Conservation (phyloP, 495 filamentous ascomycete genomes). For the Glutinoglossum americanum region DNA sequence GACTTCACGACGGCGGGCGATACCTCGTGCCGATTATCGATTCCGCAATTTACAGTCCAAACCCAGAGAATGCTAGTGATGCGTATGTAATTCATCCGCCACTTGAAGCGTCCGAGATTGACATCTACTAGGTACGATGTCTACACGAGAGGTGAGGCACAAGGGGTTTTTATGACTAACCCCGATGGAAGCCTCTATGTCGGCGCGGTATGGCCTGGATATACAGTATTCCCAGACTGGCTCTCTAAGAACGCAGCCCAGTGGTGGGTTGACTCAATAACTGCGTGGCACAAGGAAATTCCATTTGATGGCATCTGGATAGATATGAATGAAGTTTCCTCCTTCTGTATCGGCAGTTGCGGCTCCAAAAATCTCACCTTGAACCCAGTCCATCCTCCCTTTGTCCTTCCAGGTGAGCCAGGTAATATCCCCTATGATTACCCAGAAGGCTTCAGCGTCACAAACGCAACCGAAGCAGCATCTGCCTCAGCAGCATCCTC, state of each 20-base stretch:
- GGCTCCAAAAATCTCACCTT: conserved; percentile 44
- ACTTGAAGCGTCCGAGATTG: neutral
- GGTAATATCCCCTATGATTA: conserved; percentile 39
- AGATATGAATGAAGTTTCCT: conserved; percentile 46
- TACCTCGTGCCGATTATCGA: conserved; percentile 78
- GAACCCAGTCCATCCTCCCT: conserved; percentile 50
- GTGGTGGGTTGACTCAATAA: conserved; percentile 57
- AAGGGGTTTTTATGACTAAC: conserved; percentile 40
- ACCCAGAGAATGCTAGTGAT: conserved; percentile 48
- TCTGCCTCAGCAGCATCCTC: conserved; percentile 31
- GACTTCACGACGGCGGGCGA: conserved; percentile 42
- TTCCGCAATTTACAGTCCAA: conserved; percentile 56
- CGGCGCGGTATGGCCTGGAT: conserved; percentile 41
- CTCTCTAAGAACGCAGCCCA: conserved; percentile 29
- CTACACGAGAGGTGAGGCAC: conserved; percentile 43
- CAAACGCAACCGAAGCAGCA: conserved; percentile 47
- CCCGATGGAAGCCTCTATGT: conserved; percentile 39
- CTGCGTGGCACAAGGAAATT: conserved; percentile 34
- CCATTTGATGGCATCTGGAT: conserved; percentile 40
- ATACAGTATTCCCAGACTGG: conserved; percentile 47
- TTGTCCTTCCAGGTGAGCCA: conserved; percentile 41
- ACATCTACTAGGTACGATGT: conserved; percentile 27
- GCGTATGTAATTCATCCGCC: conserved; percentile 19
- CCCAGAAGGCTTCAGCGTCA: conserved; percentile 49
- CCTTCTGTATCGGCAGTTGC: conserved; percentile 66